A percentile compares a stretch with the other conserved stretches of the same genome.
phyloP scores from a whole-genome alignment of 2,329 filamentous ascomycete genomes.

The Alternaria sp. region DNA sequence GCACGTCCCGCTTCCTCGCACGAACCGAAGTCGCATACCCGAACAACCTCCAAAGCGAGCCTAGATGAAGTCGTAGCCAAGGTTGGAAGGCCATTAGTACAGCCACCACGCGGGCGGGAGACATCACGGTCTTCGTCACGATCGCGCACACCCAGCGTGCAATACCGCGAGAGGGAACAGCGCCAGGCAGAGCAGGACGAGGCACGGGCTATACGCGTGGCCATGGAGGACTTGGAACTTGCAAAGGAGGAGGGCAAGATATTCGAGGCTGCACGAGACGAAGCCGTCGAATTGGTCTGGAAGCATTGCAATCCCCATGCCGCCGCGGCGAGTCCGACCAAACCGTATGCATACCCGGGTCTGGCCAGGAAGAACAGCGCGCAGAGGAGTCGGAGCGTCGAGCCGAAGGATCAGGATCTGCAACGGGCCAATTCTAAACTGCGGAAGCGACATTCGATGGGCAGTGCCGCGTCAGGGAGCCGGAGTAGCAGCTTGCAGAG shows the following conservation, averaged over 20 bases:
- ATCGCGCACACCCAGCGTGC: constrained; percentile 63
- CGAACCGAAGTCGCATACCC: constrained; percentile 36
- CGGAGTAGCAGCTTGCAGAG: constrained; percentile 49
- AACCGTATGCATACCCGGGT: constrained; percentile 63
- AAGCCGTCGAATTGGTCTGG: constrained; percentile 81
- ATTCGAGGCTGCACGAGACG: constrained; percentile 74
- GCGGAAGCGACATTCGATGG: constrained; percentile 47
- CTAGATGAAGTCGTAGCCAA: constrained; percentile 34
- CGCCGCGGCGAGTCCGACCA: constrained; percentile 64
- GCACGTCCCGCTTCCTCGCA: constrained; percentile 23
- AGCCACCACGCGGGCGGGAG: constrained; percentile 51
- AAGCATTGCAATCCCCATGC: constrained; percentile 74
- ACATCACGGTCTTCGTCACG: constrained; percentile 45
- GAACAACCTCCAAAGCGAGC: constrained; percentile 40
- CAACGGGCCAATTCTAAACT: constrained; percentile 43
- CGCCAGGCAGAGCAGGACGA: constrained; percentile 85
- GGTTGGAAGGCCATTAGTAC: constrained; percentile 43
- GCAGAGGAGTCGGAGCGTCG: constrained; percentile 58
- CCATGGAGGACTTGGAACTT: constrained; percentile 76
- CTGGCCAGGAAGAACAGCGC: constrained; percentile 72
- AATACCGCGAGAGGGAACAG: constrained; percentile 75
- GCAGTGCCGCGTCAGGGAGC: constrained; percentile 39
- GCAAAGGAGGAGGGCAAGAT: constrained; percentile 66
- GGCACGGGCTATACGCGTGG: constrained; percentile 70
- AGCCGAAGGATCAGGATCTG: constrained; percentile 38